phyloP scores from a whole-genome alignment of 306 rosid genomes.

The Carpinus viminea region DNA sequence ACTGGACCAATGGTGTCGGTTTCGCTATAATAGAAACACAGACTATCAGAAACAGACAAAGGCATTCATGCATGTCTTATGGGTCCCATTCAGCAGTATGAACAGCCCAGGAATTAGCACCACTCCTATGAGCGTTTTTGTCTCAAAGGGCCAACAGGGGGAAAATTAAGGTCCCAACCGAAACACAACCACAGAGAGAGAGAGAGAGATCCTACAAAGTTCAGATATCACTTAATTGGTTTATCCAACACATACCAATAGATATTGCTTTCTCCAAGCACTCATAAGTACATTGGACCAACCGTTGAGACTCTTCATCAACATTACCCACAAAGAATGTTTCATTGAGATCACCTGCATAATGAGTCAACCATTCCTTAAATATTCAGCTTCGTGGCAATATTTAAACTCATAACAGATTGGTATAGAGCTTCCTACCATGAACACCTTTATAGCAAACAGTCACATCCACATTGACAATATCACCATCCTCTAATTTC shows the following conservation, averaged over 20 bases:
- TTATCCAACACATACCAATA: conserved; percentile 57
- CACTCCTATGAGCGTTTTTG: no score
- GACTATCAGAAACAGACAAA: no score
- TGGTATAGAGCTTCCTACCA: conserved; percentile 45
- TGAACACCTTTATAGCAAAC: conserved; percentile 91
- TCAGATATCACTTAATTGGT: neutral
- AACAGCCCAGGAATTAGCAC: no score
- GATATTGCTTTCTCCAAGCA: conserved; percentile 94
- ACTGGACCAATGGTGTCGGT: no score
- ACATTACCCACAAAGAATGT: conserved; percentile 96
- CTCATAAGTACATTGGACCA: conserved; percentile 85
- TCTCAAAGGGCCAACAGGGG: no score
- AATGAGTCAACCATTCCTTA: conserved; percentile 22
- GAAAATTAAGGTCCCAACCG: neutral
- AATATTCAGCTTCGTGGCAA: neutral
- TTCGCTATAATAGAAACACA: no score
- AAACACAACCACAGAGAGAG: neutral
- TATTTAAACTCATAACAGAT: neutral
- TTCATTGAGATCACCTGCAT: conserved; percentile 90
- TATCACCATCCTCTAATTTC: conserved; percentile 95
- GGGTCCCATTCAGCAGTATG: no score
- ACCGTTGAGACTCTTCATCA: conserved; percentile 73
- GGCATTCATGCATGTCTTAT: no score
- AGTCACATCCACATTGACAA: conserved; percentile 83
- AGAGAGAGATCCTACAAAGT: conserved; percentile 1